phyloP scores from a whole-genome alignment of 129 eudicot species.

The Rutidosis leptorrhynchoides region DNA sequence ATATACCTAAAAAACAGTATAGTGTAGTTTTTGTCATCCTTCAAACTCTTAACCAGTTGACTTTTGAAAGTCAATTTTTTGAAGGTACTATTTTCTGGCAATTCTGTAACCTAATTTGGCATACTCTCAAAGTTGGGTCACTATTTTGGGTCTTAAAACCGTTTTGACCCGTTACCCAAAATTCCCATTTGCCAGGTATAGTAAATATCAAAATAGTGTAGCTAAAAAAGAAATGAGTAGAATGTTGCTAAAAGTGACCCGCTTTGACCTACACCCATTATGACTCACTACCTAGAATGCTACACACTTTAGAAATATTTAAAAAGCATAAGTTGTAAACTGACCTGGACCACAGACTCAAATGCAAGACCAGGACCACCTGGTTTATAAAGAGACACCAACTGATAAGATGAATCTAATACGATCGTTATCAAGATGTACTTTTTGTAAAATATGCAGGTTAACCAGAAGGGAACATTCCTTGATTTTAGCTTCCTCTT shows the following conservation, averaged over 20 bases:
- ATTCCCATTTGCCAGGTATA: neutral
- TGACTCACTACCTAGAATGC: neutral
- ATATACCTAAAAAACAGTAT: too few species aligned
- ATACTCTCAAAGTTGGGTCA: too few species aligned
- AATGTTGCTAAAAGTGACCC: neutral
- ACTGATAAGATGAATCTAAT: constrained; percentile 66
- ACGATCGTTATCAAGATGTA: constrained; percentile 73
- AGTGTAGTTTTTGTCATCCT: too few species aligned
- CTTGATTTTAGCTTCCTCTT: constrained; percentile 66
- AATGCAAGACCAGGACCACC: constrained; percentile 81
- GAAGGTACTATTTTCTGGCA: too few species aligned
- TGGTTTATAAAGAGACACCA: constrained; percentile 83
- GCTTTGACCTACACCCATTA: neutral
- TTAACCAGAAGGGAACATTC: constrained; percentile 55
- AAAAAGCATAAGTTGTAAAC: constrained; percentile 24
- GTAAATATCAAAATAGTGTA: neutral
- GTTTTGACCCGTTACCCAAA: too few species aligned
- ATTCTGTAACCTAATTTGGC: too few species aligned
- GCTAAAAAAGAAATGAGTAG: neutral
- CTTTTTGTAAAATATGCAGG: constrained; percentile 83
- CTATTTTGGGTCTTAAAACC: too few species aligned
- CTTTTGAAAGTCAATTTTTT: too few species aligned
- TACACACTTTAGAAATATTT: too few species aligned
- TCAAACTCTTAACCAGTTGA: too few species aligned
- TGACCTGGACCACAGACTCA: constrained; percentile 66